phyloP scores from a whole-genome alignment of 2,329 filamentous ascomycete species.

The Aspergillus novoparasiticus region DNA sequence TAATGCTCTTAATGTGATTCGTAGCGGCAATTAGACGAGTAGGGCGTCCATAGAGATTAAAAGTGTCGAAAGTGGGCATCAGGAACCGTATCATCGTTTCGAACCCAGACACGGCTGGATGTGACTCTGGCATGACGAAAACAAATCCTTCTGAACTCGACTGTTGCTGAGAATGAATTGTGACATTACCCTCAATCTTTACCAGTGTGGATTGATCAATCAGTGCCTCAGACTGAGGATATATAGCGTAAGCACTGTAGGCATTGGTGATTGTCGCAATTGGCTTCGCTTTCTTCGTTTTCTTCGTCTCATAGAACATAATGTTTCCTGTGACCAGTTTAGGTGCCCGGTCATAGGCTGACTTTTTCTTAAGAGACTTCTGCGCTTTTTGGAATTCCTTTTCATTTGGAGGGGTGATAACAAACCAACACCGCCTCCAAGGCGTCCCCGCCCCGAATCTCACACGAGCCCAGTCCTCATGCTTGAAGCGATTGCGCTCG shows the following conservation, averaged over 20 bases:
- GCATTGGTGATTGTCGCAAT: constrained; percentile 91
- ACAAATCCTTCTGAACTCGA: constrained; percentile 88
- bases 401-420: constrained; percentile 88
- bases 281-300: constrained; percentile 86
- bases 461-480: constrained; percentile 93
- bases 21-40: constrained; percentile 84
- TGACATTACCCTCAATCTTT: constrained; percentile 90
- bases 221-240: constrained; percentile 89
- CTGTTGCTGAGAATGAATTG: constrained; percentile 77
- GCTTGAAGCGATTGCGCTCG: constrained; percentile 73
- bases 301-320: constrained; percentile 93
- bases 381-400: constrained; percentile 85
- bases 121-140: constrained; percentile 95
- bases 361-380: constrained; percentile 80
- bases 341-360: constrained; percentile 75
- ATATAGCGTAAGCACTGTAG: constrained; percentile 91
- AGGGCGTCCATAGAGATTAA: constrained; percentile 86
- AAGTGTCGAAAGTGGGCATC: constrained; percentile 92
- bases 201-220: constrained; percentile 93
- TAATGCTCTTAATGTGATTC: constrained; percentile 82
- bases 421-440: constrained; percentile 96
- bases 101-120: constrained; percentile 88
- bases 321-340: constrained; percentile 81
- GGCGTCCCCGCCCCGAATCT: constrained; percentile 94
- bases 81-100: constrained; percentile 93